These are phyloP conservation scores for Colletotrichum horii DNA, from an alignment of 2,329 filamentous ascomycete genomes.

Conservation along the genomic window DNA sequence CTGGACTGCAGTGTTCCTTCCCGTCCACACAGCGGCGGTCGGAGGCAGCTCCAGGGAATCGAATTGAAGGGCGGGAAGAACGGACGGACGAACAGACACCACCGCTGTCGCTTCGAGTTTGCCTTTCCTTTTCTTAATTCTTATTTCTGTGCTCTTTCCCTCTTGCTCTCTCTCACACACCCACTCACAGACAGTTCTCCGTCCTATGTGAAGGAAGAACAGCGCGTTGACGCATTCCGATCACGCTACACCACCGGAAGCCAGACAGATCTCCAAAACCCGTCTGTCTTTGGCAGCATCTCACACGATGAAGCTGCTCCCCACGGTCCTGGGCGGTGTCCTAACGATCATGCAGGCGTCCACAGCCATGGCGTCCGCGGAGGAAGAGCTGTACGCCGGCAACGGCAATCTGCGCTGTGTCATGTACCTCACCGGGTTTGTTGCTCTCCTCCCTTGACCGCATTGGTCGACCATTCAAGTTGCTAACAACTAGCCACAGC, in stretches of 20 bases:
- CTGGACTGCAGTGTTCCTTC: neutral
- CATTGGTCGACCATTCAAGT: neutral
- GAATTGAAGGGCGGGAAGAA: neutral
- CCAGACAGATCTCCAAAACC: neutral
- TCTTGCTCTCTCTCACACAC: neutral
- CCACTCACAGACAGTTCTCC: neutral
- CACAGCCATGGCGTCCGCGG: neutral
- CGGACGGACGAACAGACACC: neutral
- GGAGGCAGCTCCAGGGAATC: neutral
- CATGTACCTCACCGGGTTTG: conserved; percentile 58
- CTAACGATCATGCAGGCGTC: neutral
- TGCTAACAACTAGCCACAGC: conserved; percentile 31
- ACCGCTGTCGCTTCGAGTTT: neutral
- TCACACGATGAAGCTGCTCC: conserved; percentile 3
- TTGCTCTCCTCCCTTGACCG: neutral
- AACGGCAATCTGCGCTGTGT: conserved; percentile 34
- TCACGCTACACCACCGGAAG: neutral
- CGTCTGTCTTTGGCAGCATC: neutral
- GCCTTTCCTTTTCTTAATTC: neutral
- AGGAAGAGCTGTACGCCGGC: neutral
- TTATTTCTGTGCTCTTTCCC: neutral
- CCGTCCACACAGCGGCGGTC: neutral
- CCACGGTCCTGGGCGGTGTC: neutral
- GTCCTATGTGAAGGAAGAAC: neutral
- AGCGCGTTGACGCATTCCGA: neutral